phyloP scores from a whole-genome alignment of 345 rosid species.

The Toxicodendron radicans region DNA sequence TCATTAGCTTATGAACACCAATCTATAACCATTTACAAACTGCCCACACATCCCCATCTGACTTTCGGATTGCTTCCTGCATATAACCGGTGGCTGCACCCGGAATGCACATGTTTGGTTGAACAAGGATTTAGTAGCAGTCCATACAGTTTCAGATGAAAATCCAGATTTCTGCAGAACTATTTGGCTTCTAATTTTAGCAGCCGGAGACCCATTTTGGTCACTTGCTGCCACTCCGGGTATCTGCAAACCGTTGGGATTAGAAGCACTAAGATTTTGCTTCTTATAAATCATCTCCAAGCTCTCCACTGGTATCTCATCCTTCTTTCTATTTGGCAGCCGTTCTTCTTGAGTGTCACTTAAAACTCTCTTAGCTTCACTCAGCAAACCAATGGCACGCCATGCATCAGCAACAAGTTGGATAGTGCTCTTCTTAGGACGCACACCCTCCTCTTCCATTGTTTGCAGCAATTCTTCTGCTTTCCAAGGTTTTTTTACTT shows the following conservation, averaged over 20 bases:
- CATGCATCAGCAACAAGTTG: slow-evolving; percentile 81
- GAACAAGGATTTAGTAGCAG: slow-evolving; percentile 23
- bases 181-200: slow-evolving; percentile 35
- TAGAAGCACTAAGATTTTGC: slow-evolving; percentile 31
- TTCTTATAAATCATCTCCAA: slow-evolving; percentile 31
- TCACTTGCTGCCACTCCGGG: slow-evolving; percentile 29
- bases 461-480: slow-evolving; percentile 67
- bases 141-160: slow-evolving; percentile 25
- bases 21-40: slow-evolving; percentile 23
- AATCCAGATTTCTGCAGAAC: slow-evolving; percentile 18
- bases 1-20: slow-evolving; percentile 23
- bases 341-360: slow-evolving; percentile 20
- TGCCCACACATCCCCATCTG: slow-evolving; percentile 27
- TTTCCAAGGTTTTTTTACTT: slow-evolving; percentile 82
- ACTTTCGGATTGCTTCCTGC: slow-evolving; percentile 43
- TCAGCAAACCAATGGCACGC: slow-evolving; percentile 63
- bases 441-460: slow-evolving; percentile 65
- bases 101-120: slow-evolving; percentile 21
- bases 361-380: slow-evolving; percentile 54
- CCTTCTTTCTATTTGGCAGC: slow-evolving; percentile 28
- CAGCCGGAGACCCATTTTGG: slow-evolving; percentile 31
- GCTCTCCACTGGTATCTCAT: slow-evolving; percentile 28
- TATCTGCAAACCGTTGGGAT: slow-evolving; percentile 26
- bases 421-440: slow-evolving; percentile 54
- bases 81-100: slow-evolving; percentile 31